Percentiles rank a stretch among this genome's conserved stretches.
These are phyloP conservation scores for Lactifluus volemus DNA, from an alignment of 768 basidiomycete genomes.

Conservation along the genomic window DNA sequence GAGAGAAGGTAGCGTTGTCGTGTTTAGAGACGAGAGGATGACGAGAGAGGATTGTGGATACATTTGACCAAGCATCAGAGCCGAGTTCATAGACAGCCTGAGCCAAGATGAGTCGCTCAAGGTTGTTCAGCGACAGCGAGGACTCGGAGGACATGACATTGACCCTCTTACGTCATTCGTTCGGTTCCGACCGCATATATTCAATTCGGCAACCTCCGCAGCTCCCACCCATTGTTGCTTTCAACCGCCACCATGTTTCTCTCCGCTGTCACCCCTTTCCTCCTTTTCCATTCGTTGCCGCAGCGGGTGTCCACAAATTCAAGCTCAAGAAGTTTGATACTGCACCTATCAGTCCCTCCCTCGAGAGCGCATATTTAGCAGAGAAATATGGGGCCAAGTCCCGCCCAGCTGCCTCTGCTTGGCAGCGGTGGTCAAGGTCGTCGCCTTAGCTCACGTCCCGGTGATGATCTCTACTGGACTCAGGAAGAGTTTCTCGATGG, in stretches of 20 bases:
- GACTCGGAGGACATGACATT: not conserved
- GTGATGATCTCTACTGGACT: slow-evolving; percentile 66
- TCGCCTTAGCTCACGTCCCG: slow-evolving; percentile 37
- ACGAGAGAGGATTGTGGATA: slow-evolving; percentile 55
- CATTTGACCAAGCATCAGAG: slow-evolving; percentile 53
- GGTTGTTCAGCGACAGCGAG: slow-evolving; percentile 23
- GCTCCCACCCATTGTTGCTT: not conserved
- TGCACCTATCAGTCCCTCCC: slow-evolving; percentile 47
- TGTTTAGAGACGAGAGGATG: slow-evolving; percentile 57
- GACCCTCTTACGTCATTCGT: slow-evolving; percentile 14
- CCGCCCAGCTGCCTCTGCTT: slow-evolving; percentile 49
- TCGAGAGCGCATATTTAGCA: slow-evolving; percentile 81
- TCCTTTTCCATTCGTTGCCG: slow-evolving; percentile 41
- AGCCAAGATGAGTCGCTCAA: slow-evolving; percentile 74
- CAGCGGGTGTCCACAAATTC: slow-evolving; percentile 66
- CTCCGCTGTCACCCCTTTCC: slow-evolving; percentile 32
- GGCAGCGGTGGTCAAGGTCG: slow-evolving; percentile 72
- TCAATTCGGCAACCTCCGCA: slow-evolving; percentile 1
- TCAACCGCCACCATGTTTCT: slow-evolving; percentile 35
- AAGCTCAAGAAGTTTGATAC: slow-evolving; percentile 81
- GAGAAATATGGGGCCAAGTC: slow-evolving; percentile 79
- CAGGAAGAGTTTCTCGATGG: slow-evolving; percentile 61
- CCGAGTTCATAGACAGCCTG: slow-evolving; percentile 85
- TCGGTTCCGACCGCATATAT: too few species aligned
- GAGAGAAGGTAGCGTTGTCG: slow-evolving; percentile 56